Percentiles rank a stretch among this genome's conserved stretches.
Evolutionary conservation across 371 early-diverging fungal species (phyloP).

Genomic region (Umbelopsis sp.): DNA sequence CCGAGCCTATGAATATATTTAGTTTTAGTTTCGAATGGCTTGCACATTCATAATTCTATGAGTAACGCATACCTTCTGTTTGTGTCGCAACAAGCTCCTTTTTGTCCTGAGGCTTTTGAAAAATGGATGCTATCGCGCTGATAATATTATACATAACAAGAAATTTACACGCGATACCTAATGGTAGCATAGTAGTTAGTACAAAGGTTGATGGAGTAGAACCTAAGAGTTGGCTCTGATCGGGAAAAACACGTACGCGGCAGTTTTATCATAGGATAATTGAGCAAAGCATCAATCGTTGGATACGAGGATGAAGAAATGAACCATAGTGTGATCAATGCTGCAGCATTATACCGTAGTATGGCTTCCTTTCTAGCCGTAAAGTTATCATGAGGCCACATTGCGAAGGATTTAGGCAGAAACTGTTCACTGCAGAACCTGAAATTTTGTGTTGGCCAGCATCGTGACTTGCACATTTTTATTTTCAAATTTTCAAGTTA

Average conservation of each 20-base stretch:
- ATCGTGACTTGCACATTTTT: conserved; percentile 5
- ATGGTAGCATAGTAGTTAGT: not conserved
- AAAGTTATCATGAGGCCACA: conserved; percentile 15
- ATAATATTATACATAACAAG: conserved; percentile 17
- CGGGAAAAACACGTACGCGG: conserved; percentile 12
- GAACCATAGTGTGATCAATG: conserved; percentile 8
- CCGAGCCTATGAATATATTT: not conserved
- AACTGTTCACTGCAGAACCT: not conserved
- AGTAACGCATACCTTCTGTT: not conserved
- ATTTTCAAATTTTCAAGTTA: not conserved
- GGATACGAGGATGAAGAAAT: conserved; percentile 5
- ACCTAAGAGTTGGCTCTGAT: too few species aligned
- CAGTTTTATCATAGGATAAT: conserved; percentile 11
- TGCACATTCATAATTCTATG: not conserved
- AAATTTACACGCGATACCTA: conserved; percentile 13
- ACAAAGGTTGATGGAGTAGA: not conserved
- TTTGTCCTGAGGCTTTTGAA: conserved; percentile 5
- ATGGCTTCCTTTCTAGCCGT: conserved; percentile 10
- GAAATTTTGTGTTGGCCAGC: not conserved
- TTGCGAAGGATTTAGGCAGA: not conserved
- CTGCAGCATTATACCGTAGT: not conserved
- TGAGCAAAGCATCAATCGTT: not conserved
- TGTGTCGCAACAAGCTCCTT: not conserved
- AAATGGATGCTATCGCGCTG: conserved; percentile 2
- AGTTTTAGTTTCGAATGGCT: not conserved